Evolutionary conservation across 2,329 filamentous ascomycete species (phyloP).

Genomic region (Dactylellina haptotyla): DNA sequence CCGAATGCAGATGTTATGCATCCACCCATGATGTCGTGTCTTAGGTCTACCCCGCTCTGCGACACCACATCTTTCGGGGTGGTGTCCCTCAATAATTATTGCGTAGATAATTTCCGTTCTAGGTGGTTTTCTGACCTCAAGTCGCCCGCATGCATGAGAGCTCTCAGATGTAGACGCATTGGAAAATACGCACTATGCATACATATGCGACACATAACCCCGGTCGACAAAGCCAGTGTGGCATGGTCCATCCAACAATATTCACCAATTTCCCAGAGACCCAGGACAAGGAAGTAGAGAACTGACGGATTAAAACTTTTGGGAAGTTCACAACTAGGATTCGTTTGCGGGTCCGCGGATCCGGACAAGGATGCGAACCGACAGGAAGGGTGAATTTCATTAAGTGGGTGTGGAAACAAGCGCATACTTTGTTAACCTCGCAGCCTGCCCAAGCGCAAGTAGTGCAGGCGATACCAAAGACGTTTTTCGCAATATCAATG

Average conservation of each 20-base stretch:
- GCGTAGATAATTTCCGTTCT: constrained; percentile 17
- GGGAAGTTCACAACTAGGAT: neutral
- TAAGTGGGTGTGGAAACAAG: neutral
- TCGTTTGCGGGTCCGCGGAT: constrained; percentile 20
- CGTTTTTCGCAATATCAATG: too few species aligned
- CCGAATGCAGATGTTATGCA: constrained; percentile 6
- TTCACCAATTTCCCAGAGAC: neutral
- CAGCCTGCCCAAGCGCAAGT: constrained; percentile 7
- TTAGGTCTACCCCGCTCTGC: neutral
- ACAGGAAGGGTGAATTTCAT: neutral
- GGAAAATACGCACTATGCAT: constrained; percentile 2
- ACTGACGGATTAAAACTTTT: neutral
- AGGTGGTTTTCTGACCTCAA: constrained; percentile 25
- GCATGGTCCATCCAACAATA: neutral
- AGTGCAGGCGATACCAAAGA: neutral
- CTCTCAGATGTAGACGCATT: constrained; percentile 6
- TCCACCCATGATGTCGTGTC: constrained; percentile 11
- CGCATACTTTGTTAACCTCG: neutral
- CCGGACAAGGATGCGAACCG: constrained; percentile 21
- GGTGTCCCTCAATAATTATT: neutral
- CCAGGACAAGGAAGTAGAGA: neutral
- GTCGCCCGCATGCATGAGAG: constrained; percentile 32
- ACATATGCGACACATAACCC: constrained; percentile 8
- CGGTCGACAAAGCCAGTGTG: neutral
- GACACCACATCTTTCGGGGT: neutral